phyloP scores from a whole-genome alignment of 106 monocot genomes.

The Dioscorea alata region DNA sequence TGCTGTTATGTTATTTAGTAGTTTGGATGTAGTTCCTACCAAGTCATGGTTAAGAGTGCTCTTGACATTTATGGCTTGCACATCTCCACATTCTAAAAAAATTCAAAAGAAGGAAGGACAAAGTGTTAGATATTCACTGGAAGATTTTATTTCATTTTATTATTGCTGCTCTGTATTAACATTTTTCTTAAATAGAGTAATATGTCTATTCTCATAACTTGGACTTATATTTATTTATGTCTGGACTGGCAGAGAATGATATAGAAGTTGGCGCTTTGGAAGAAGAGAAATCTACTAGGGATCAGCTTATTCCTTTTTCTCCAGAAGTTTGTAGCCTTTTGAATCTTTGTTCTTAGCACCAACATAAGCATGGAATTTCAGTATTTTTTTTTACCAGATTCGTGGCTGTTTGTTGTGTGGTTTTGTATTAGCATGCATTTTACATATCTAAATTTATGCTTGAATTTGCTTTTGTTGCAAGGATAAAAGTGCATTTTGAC shows the following conservation, averaged over 20 bases:
- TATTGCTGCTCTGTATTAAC: not conserved
- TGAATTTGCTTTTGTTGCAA: no score
- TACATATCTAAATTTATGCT: no score
- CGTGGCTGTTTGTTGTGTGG: no score
- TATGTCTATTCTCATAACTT: not conserved
- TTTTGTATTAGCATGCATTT: no score
- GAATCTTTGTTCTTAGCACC: not conserved
- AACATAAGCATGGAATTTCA: no score
- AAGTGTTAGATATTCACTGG: no score
- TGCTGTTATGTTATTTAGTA: no score
- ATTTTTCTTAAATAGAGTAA: not conserved
- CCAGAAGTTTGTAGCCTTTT: constrained; percentile 15
- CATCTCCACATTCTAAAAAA: not conserved
- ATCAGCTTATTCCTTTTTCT: constrained; percentile 8
- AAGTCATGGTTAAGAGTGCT: no score
- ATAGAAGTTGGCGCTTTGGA: constrained; percentile 4
- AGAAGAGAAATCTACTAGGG: constrained; percentile 4
- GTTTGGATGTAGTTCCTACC: no score
- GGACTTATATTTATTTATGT: not conserved
- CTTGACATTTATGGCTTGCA: no score
- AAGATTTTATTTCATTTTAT: not conserved
- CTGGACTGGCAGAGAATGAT: constrained; percentile 10
- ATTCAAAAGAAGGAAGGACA: not conserved
- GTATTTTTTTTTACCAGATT: no score
- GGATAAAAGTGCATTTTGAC: no score